A percentile compares a stretch with the other conserved stretches of the same genome.
These are phyloP conservation scores for Rhynchospora breviuscula DNA, from an alignment of 176 grass and related monocot species.

Conservation along the genomic window DNA sequence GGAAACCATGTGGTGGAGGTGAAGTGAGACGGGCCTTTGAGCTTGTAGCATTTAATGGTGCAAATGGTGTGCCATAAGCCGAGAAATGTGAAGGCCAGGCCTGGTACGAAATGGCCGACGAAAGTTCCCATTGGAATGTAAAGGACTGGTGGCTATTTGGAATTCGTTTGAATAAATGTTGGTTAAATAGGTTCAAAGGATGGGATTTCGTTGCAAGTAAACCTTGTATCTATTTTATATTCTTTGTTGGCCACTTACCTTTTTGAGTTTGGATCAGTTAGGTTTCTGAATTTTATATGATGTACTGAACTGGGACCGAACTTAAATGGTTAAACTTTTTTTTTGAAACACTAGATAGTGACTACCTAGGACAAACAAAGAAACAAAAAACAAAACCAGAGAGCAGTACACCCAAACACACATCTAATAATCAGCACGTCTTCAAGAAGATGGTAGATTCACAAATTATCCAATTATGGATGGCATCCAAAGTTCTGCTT, in stretches of 20 bases:
- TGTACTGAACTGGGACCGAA: too few relatives aligned
- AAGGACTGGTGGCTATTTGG: not conserved
- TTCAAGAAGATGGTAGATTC: too few relatives aligned
- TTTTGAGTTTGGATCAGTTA: not conserved
- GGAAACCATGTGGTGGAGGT: constrained; percentile 64
- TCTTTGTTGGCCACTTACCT: not conserved
- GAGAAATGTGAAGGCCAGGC: constrained; percentile 58
- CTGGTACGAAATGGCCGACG: constrained; percentile 55
- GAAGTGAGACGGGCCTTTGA: constrained; percentile 59
- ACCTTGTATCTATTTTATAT: not conserved
- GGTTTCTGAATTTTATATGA: not conserved
- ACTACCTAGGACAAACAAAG: too few relatives aligned
- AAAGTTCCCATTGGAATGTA: constrained; percentile 60
- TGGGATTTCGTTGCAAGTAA: not conserved
- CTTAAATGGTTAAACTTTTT: too few relatives aligned
- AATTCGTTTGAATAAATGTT: not conserved
- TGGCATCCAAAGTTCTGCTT: too few relatives aligned
- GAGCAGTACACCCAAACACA: too few relatives aligned
- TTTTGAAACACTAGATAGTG: too few relatives aligned
- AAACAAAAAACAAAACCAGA: too few relatives aligned
- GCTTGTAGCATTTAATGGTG: constrained; percentile 60
- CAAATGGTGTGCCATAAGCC: constrained; percentile 74
- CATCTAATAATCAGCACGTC: too few relatives aligned
- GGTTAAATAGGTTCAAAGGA: constrained; percentile 20
- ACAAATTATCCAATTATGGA: too few relatives aligned